Percentiles rank a stretch among this genome's conserved stretches.
Conservation (phyloP, 768 basidiomycete genomes). For the Hypholoma sublateritium region DNA sequence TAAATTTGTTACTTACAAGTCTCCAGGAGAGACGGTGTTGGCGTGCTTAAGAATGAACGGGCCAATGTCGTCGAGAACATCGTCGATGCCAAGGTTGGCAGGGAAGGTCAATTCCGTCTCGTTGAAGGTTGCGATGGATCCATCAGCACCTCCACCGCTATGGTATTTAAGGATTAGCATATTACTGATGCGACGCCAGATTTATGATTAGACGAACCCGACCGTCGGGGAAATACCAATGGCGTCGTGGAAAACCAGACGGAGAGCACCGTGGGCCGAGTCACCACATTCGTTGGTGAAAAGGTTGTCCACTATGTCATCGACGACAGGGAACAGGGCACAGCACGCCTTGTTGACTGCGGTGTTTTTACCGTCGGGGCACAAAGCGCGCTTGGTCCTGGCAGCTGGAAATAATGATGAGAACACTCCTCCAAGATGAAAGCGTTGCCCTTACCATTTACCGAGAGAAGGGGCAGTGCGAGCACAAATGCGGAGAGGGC, state of each 20-base stretch:
- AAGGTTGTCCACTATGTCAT: constrained; percentile 20
- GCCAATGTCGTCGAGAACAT: constrained; percentile 35
- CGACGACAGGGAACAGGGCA: constrained; percentile 24
- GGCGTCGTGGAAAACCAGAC: constrained; percentile 41
- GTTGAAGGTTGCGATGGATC: constrained; percentile 46
- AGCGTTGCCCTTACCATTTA: background rate
- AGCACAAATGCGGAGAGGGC: constrained; percentile 9
- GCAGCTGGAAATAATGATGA: background rate
- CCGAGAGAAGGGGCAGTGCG: constrained; percentile 1
- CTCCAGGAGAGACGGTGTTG: constrained; percentile 37
- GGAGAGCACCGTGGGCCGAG: constrained; percentile 30
- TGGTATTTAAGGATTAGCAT: background rate
- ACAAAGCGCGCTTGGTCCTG: constrained; percentile 22
- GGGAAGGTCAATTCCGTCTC: constrained; percentile 40
- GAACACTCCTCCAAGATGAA: background rate
- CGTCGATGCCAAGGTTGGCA: constrained; percentile 44
- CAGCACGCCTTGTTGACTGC: constrained; percentile 27
- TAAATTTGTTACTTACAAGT: constrained; percentile 36
- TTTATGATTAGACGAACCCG: constrained; percentile 21
- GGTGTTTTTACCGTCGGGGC: constrained; percentile 27
- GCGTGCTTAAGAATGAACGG: constrained; percentile 31
- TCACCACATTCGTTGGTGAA: constrained; percentile 32
- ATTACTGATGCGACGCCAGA: constrained; percentile 6
- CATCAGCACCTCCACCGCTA: constrained; percentile 47
- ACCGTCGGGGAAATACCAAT: constrained; percentile 38